Evolutionary conservation across 2,329 filamentous ascomycete species (phyloP).

Genomic region (Canariomyces notabilis): DNA sequence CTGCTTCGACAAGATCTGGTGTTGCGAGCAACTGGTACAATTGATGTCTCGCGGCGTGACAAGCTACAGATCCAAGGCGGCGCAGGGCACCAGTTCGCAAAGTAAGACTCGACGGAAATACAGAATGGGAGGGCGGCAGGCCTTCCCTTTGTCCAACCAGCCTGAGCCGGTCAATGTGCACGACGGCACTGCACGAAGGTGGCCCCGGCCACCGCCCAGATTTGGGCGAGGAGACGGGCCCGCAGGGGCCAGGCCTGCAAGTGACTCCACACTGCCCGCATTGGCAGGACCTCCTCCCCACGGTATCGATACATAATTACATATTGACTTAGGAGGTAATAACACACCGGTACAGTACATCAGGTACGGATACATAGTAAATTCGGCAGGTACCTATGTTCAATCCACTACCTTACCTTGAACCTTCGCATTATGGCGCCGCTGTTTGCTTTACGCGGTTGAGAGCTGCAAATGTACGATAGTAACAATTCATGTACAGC

Average conservation of each 20-base stretch:
- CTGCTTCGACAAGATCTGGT: not conserved
- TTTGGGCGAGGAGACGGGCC: slow-evolving; percentile 6
- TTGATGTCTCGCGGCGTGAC: not conserved
- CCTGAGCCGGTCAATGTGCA: too few relatives aligned
- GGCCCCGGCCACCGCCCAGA: not conserved
- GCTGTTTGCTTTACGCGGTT: too few relatives aligned
- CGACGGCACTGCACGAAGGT: slow-evolving; percentile 3
- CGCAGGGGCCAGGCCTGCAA: not conserved
- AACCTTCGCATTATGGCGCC: too few relatives aligned
- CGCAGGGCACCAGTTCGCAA: not conserved
- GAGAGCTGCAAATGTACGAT: too few relatives aligned
- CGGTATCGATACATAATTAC: not conserved
- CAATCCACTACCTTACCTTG: too few relatives aligned
- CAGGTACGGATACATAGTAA: too few relatives aligned
- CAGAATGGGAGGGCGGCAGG: not conserved
- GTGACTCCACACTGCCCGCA: not conserved
- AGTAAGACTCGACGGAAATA: slow-evolving; percentile 1
- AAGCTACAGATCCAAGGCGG: not conserved
- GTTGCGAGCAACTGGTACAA: not conserved
- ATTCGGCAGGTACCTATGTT: too few relatives aligned
- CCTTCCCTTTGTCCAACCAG: slow-evolving; percentile 7
- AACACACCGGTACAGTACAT: too few relatives aligned
- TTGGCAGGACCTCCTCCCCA: not conserved
- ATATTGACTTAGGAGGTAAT: not conserved
- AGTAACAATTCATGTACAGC: too few relatives aligned